A percentile compares a stretch with the other conserved stretches of the same genome.
Evolutionary conservation across 2,329 filamentous ascomycete genomes (phyloP).

Genomic region (Pseudopithomyces maydicus): DNA sequence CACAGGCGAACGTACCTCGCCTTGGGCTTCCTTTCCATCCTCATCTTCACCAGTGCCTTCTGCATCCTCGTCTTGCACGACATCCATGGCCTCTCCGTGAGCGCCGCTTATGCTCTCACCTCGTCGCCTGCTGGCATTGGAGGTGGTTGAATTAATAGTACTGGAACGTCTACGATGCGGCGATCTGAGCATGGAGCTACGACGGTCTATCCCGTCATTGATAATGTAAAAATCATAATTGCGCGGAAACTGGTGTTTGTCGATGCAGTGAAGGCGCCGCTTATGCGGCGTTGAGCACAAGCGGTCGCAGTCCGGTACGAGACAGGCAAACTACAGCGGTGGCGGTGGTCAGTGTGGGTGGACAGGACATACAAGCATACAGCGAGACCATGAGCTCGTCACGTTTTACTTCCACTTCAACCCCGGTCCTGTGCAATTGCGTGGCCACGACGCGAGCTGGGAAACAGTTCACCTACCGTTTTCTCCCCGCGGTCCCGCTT

Average conservation of each 20-base stretch:
- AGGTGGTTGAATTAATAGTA: conserved; percentile 23
- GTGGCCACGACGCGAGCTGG: conserved; percentile 1
- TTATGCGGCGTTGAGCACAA: conserved; percentile 85
- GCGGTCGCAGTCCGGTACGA: conserved; percentile 85
- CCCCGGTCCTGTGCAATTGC: background rate
- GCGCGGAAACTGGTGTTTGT: conserved; percentile 90
- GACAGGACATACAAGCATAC: background rate
- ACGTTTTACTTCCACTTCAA: background rate
- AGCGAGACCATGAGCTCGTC: background rate
- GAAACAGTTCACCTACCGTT: conserved; percentile 63
- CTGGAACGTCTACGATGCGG: conserved; percentile 40
- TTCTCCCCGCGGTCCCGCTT: conserved; percentile 81
- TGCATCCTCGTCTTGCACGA: conserved; percentile 23
- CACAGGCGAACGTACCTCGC: conserved; percentile 19
- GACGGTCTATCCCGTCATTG: conserved; percentile 85
- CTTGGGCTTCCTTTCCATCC: conserved; percentile 8
- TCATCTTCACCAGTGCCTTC: conserved; percentile 7
- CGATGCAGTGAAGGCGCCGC: conserved; percentile 83
- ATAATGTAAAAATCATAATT: conserved; percentile 64
- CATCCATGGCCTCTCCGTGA: conserved; percentile 29
- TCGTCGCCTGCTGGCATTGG: conserved; percentile 15
- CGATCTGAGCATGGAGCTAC: conserved; percentile 73
- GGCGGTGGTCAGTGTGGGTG: background rate
- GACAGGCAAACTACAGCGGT: conserved; percentile 74
- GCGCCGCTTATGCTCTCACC: conserved; percentile 25